Conservation (phyloP, 2,329 filamentous ascomycete species). For the Venturiaceae sp. region DNA sequence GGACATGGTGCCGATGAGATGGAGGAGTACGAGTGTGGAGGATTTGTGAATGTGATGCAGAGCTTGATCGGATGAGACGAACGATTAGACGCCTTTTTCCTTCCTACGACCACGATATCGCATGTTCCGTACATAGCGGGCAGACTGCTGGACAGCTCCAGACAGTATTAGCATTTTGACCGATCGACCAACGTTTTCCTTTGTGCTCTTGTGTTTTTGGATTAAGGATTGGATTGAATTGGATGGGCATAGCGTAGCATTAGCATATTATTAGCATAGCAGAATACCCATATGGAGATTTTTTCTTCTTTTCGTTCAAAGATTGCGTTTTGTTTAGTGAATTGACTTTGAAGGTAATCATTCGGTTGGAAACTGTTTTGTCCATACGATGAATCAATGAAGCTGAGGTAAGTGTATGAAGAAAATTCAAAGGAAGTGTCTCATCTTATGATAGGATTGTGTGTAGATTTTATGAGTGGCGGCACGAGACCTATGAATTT, state of each 20-base stretch:
- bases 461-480: not conserved
- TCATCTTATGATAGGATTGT: too few relatives aligned
- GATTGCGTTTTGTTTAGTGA: not conserved
- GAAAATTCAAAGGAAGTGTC: too few relatives aligned
- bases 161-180: too few relatives aligned
- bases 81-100: not conserved
- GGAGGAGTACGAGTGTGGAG: constrained; percentile 20
- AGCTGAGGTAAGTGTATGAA: too few relatives aligned
- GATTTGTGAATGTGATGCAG: constrained; percentile 5
- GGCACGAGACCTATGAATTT: too few relatives aligned
- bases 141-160: not conserved
- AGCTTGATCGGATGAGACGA: not conserved
- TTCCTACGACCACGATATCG: not conserved
- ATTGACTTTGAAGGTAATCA: too few relatives aligned
- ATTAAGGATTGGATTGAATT: too few relatives aligned
- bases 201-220: not conserved
- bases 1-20: constrained; percentile 22
- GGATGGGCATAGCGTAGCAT: not conserved
- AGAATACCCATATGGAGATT: not conserved
- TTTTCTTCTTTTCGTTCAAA: not conserved
- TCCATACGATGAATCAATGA: too few relatives aligned
- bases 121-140: not conserved
- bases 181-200: too few relatives aligned
- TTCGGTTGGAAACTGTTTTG: too few relatives aligned
- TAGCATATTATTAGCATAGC: not conserved